Percentiles rank a stretch among this genome's conserved stretches.
phyloP scores from a whole-genome alignment of 192 early-diverging fungal genomes.

The Glomus cerebriforme region DNA sequence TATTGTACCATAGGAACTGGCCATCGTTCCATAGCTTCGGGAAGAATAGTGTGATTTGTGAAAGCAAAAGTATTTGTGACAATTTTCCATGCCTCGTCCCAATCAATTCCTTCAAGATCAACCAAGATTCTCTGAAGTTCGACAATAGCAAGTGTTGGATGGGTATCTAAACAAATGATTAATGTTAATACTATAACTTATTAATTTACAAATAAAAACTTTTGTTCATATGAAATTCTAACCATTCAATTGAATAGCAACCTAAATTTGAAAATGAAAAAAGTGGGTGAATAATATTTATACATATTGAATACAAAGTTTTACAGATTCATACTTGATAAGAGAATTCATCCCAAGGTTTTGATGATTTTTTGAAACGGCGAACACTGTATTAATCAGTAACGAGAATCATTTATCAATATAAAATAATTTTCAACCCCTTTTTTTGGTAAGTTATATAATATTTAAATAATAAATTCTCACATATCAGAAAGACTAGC shows the following conservation, averaged over 20 bases:
- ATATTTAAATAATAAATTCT: constrained; percentile 27
- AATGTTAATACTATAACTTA: not conserved
- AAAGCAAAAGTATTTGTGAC: constrained; percentile 91
- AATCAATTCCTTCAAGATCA: constrained; percentile 85
- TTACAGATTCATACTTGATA: constrained; percentile 61
- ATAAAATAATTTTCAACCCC: constrained; percentile 40
- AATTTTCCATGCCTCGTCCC: constrained; percentile 97
- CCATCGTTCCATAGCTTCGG: constrained; percentile 98
- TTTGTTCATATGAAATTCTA: constrained; percentile 6
- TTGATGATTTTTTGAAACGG: constrained; percentile 88
- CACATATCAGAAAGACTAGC: constrained; percentile 84
- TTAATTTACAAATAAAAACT: not conserved
- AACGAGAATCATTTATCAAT: not conserved
- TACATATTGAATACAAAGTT: not conserved
- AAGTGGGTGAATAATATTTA: not conserved
- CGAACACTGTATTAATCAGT: constrained; percentile 58
- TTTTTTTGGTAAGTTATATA: constrained; percentile 27
- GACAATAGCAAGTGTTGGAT: constrained; percentile 92
- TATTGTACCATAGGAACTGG: constrained; percentile 91
- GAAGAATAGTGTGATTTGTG: constrained; percentile 98
- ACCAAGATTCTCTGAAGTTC: constrained; percentile 93
- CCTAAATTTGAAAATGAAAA: constrained; percentile 4
- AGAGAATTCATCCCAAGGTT: constrained; percentile 87
- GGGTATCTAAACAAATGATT: constrained; percentile 68
- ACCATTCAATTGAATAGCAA: constrained; percentile 93